Evolutionary conservation across 768 basidiomycete species (phyloP), one percentile per base, ranked within the genome.

Genomic region (Boletus barrowsii): DNA sequence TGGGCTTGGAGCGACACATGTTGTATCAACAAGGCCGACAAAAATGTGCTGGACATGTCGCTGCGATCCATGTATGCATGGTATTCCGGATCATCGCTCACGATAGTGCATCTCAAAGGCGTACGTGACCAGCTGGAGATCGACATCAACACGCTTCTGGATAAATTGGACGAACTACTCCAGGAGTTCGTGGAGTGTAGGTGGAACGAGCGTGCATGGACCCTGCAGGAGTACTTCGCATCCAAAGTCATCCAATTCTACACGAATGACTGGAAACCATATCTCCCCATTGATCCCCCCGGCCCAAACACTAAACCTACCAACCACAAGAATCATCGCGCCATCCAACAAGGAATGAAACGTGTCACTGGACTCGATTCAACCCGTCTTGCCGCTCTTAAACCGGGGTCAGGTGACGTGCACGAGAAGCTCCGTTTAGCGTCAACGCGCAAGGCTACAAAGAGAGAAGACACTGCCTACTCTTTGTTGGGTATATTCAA

Each of bases 1-100:
- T 64, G 63, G 63, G 68, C 57, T 43, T 68, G 60, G 66, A 54
- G 53, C 1, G 66, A 67, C 20, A 66, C 66, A 0, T 62, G 58
- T n/a, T 68, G 66, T 29, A 66, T 68, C 24, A 61, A 68, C 51
- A 66, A 66, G 41, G 41, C 26, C 36, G 61, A 54, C 22, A 54
- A 18, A n/a, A 50, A 56, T 0, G 61, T 58, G 22, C 41, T 61
- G 41, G 42, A 49, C 24, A 24, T 52, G 43, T 61, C 67, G 3
- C 51, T 68, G 32, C 43, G 44, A 3, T 67, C 67, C 15, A 68
- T 68, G 67, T 68, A 58, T 42, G 39, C 24, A 37, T 68, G 67
- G 67, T 68, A 68, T 42, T 50, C 57, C 2, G 50, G 32, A 11
- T 63, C 67, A 1, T 53, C 66, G 14, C 56, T 68, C 47, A 69